Evolutionary conservation across 768 basidiomycete species (phyloP).

Genomic region (Tephrocybe sp.): DNA sequence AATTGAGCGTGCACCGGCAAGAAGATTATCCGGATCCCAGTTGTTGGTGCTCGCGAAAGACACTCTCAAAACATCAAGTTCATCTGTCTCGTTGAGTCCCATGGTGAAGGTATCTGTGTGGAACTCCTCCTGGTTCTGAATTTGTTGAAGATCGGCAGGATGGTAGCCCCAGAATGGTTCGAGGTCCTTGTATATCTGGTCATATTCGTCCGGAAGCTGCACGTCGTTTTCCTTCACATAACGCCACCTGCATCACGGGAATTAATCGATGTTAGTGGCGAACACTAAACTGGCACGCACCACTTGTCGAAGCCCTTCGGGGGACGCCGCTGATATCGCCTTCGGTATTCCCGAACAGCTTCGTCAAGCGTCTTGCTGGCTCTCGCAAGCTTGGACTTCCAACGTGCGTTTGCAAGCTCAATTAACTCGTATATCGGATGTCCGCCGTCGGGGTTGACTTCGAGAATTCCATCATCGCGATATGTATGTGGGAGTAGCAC

Average conservation of each 20-base stretch:
- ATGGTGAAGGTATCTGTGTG: conserved; percentile 34
- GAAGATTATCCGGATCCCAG: conserved; percentile 16
- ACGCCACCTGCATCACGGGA: conserved; percentile 34
- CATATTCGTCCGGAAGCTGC: conserved; percentile 53
- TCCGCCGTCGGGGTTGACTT: conserved; percentile 35
- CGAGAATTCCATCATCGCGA: conserved; percentile 38
- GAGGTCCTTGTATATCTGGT: conserved; percentile 43
- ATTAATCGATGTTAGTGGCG: background rate
- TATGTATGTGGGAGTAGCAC: conserved; percentile 30
- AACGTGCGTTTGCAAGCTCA: conserved; percentile 63
- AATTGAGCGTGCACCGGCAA: conserved; percentile 17
- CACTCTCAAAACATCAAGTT: conserved; percentile 12
- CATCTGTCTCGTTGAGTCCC: conserved; percentile 23
- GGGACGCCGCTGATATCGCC: conserved; percentile 73
- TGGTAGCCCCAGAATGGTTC: conserved; percentile 42
- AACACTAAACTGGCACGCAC: conserved; percentile 42
- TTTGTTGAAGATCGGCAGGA: conserved; percentile 27
- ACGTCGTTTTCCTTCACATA: conserved; percentile 44
- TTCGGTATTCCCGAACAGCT: conserved; percentile 74
- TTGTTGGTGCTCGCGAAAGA: conserved; percentile 14
- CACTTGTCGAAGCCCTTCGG: conserved; percentile 87
- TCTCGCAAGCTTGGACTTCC: conserved; percentile 51
- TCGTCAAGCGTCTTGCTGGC: conserved; percentile 75
- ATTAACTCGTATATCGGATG: conserved; percentile 84
- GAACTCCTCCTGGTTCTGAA: conserved; percentile 27